A percentile compares a stretch with the other conserved stretches of the same genome.
Conservation (phyloP, 1,139 yeast species). For the Yamadazyma sp. region DNA sequence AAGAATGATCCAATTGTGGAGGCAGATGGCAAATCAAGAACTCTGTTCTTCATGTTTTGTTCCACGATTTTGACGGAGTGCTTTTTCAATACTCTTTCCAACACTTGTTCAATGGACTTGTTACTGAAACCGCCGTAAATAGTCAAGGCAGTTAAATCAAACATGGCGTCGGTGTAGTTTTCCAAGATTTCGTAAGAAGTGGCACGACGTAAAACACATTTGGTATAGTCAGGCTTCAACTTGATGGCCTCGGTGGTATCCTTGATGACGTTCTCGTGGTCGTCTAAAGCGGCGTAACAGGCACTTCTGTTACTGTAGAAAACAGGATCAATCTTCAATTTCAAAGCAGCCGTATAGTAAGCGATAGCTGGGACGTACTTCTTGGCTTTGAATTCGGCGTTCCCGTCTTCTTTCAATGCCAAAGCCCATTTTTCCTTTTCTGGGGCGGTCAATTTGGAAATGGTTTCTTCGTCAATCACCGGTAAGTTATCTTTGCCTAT, state of each 20-base stretch:
- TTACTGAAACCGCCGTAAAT: conserved; percentile 78
- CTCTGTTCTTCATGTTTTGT: conserved; percentile 52
- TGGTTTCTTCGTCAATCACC: conserved; percentile 45
- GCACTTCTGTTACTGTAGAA: conserved; percentile 95
- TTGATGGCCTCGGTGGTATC: conserved; percentile 86
- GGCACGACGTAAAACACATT: conserved; percentile 78
- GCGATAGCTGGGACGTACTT: conserved; percentile 71
- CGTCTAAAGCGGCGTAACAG: conserved; percentile 80
- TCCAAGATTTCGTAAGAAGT: conserved; percentile 84
- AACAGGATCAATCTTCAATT: conserved; percentile 76
- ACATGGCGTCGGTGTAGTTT: conserved; percentile 79
- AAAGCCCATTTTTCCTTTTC: conserved; percentile 71
- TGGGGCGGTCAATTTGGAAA: conserved; percentile 47
- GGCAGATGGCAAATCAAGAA: conserved; percentile 74
- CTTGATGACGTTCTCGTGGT: conserved; percentile 79
- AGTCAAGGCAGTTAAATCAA: conserved; percentile 85
- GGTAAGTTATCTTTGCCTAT: conserved; percentile 58
- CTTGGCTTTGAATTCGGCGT: conserved; percentile 70
- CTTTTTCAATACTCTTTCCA: conserved; percentile 84
- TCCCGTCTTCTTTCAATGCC: conserved; percentile 88
- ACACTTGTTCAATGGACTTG: conserved; percentile 72
- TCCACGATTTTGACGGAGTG: conserved; percentile 70
- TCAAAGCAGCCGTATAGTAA: conserved; percentile 75
- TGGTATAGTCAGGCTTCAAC: conserved; percentile 84
- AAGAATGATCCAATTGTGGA: conserved; percentile 84